Evolutionary conservation across 2,329 filamentous ascomycete genomes (phyloP).

Genomic region (Orbilia quercus): DNA sequence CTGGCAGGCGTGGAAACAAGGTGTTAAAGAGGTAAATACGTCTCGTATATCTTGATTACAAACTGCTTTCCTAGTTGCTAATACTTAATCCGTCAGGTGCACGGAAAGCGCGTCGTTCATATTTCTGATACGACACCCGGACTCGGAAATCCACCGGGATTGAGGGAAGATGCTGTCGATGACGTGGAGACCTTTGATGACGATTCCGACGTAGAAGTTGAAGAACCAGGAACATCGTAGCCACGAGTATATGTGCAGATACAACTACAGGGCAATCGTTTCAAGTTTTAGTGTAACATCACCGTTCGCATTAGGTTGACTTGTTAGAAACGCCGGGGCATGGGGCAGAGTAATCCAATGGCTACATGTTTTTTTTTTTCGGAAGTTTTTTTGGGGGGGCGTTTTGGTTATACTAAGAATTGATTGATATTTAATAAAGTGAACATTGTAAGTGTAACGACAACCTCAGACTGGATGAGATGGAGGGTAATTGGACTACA

Average conservation of each 20-base stretch:
- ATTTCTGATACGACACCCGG: conserved; percentile 77
- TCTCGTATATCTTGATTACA: background rate
- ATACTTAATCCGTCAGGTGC: conserved; percentile 67
- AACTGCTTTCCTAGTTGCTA: background rate
- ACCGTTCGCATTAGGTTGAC: conserved; percentile 23
- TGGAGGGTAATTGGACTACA: too few species aligned
- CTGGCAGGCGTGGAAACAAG: conserved; percentile 82
- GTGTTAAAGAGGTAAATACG: conserved; percentile 68
- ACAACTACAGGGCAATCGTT: background rate
- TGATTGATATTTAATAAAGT: too few species aligned
- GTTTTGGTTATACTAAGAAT: too few species aligned
- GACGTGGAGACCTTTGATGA: conserved; percentile 92
- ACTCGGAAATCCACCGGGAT: conserved; percentile 67
- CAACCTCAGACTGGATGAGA: too few species aligned
- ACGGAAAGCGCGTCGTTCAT: conserved; percentile 86
- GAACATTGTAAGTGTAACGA: too few species aligned
- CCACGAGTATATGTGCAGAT: conserved; percentile 9
- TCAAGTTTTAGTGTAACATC: conserved; percentile 10
- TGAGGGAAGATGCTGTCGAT: conserved; percentile 80
- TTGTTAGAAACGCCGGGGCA: background rate
- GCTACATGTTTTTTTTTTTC: too few species aligned
- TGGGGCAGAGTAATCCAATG: too few species aligned
- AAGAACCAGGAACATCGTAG: conserved; percentile 60
- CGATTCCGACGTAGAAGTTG: conserved; percentile 66
- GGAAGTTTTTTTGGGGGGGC: too few species aligned